A percentile compares a stretch with the other conserved stretches of the same genome.
Conservation (phyloP, 2,329 filamentous ascomycete genomes). For the Cordyceps tenuipes region DNA sequence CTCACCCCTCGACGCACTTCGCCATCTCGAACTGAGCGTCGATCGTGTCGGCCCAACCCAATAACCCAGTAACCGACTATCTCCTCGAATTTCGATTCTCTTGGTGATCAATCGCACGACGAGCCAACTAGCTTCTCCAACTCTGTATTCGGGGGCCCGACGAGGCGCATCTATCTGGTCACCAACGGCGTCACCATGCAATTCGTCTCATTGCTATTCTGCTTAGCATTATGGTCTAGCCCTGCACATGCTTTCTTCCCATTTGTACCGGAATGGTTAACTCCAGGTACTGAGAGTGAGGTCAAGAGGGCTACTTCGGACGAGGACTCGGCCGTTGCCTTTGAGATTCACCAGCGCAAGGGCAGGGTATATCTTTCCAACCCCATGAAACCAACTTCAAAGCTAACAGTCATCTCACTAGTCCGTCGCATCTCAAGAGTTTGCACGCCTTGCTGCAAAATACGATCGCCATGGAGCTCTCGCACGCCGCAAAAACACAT, state of each 20-base stretch:
- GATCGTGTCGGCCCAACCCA: not conserved
- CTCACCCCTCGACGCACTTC: not conserved
- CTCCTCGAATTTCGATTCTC: not conserved
- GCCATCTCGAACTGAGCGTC: not conserved
- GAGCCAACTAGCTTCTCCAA: not conserved
- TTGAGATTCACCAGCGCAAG: slow-evolving; percentile 33
- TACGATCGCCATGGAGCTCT: slow-evolving; percentile 21
- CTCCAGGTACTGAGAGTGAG: slow-evolving; percentile 17
- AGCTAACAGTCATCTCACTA: slow-evolving; percentile 16
- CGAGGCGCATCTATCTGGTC: not conserved
- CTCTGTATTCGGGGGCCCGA: not conserved
- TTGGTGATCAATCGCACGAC: not conserved
- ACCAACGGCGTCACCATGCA: slow-evolving; percentile 28
- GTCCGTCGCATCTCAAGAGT: slow-evolving; percentile 27
- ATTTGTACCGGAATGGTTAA: slow-evolving; percentile 31
- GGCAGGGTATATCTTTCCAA: slow-evolving; percentile 20
- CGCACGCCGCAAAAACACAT: slow-evolving; percentile 33
- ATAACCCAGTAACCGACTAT: not conserved
- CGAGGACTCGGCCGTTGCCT: slow-evolving; percentile 23
- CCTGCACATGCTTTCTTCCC: slow-evolving; percentile 40
- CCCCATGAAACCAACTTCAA: not conserved
- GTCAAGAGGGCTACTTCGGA: slow-evolving; percentile 18
- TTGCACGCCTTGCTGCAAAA: slow-evolving; percentile 31
- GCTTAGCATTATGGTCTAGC: slow-evolving; percentile 40
- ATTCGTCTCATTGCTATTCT: slow-evolving; percentile 29